Conservation (phyloP, 2,329 filamentous ascomycete genomes). For the Stemphylium lycopersici region DNA sequence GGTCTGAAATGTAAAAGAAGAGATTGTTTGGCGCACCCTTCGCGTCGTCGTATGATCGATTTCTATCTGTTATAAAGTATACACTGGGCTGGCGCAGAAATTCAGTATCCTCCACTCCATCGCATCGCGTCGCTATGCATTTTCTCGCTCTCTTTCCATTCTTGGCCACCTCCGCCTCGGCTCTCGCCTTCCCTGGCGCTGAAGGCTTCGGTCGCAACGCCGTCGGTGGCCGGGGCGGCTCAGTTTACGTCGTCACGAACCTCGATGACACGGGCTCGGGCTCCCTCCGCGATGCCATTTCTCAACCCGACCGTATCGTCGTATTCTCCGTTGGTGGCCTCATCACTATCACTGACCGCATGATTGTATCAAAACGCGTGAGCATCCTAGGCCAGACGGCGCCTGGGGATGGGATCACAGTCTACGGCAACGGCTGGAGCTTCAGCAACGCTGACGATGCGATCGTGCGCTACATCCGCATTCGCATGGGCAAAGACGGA, state of each 20-base stretch:
- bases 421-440: constrained; percentile 62
- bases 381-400: constrained; percentile 60
- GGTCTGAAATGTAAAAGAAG: neutral
- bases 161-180: constrained; percentile 23
- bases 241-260: constrained; percentile 58
- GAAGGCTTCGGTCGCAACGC: constrained; percentile 58
- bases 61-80: neutral
- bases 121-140: constrained; percentile 16
- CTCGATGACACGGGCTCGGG: constrained; percentile 57
- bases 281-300: constrained; percentile 60
- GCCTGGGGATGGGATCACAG: constrained; percentile 57
- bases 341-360: constrained; percentile 55
- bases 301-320: constrained; percentile 55
- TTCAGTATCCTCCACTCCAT: neutral
- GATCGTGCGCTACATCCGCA: constrained; percentile 62
- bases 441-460: constrained; percentile 60
- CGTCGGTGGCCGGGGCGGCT: constrained; percentile 55
- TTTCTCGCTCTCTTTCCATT: constrained; percentile 23
- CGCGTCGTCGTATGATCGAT: neutral
- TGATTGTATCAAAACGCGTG: constrained; percentile 57
- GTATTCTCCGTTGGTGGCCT: constrained; percentile 59
- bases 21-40: neutral
- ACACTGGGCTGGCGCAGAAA: neutral
- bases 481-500: constrained; percentile 60
- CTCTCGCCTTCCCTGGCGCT: constrained; percentile 57